A percentile compares a stretch with the other conserved stretches of the same genome.
phyloP scores from a whole-genome alignment of 75 land plant species.

The Larix kaempferi region DNA sequence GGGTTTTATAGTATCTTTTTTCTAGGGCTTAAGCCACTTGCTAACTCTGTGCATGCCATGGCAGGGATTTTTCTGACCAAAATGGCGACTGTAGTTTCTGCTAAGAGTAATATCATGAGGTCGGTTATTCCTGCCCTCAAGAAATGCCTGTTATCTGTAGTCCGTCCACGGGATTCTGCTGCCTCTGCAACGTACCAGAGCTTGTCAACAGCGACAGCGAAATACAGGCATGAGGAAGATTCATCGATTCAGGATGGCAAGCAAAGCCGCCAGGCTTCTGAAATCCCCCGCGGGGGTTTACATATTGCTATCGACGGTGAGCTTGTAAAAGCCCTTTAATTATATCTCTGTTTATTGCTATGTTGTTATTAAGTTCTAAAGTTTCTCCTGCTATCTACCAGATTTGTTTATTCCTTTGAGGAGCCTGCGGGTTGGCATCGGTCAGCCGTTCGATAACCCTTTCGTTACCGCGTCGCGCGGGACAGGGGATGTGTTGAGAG shows the following conservation, averaged over 20 bases:
- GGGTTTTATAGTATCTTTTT: too few species aligned
- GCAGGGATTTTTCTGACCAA: not conserved
- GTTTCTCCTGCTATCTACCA: not conserved
- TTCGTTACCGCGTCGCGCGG: conserved; percentile 11
- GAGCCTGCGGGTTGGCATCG: conserved; percentile 36
- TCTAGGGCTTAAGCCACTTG: too few species aligned
- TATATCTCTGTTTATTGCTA: not conserved
- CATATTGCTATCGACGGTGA: not conserved
- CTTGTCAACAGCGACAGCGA: not conserved
- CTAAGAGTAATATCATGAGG: not conserved
- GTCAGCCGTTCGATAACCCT: conserved; percentile 38
- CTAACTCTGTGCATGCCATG: too few species aligned
- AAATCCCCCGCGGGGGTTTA: not conserved
- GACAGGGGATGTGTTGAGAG: not conserved
- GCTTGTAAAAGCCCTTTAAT: not conserved
- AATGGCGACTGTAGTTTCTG: not conserved
- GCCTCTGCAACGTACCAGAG: not conserved
- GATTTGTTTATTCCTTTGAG: conserved; percentile 35
- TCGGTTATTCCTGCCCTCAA: not conserved
- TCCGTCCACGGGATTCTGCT: not conserved
- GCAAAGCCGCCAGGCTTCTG: not conserved
- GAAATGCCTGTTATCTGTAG: not conserved
- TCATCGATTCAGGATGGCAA: not conserved
- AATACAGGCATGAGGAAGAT: not conserved
- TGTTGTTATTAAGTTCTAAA: not conserved